Evolutionary conservation across 2,329 filamentous ascomycete genomes (phyloP), one percentile per base, ranked within the genome.

Genomic region (Stagonosporopsis vannaccii): DNA sequence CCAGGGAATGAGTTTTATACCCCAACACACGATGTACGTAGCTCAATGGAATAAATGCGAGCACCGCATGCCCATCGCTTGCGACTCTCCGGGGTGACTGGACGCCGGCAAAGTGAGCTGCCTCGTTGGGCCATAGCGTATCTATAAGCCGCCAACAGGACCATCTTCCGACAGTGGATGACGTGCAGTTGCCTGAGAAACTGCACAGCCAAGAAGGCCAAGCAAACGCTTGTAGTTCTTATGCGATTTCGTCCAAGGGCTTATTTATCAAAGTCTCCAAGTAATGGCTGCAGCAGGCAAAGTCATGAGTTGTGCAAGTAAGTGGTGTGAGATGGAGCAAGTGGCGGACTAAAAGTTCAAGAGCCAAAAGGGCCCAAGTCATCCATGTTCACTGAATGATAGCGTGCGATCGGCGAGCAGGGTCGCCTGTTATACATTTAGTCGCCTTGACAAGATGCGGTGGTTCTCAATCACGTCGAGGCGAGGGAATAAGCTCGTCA

Each of bases 131-230:
- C 55, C 33, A 51, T 68, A 66, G 59, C 58, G 61, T 49, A 28
- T 36, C 32, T 46, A 26, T 46, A 26, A 28, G 50, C 52, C 60
- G 60, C 61, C 52, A 55, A 58, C 53, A 48, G 33, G 33, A 25
- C 46, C 23, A 46, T 46, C 48, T 51, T 51, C 43, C 33, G 44
- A 17, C 48, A 50, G 54, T 19, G 57, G 44, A 67, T 68, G 63
- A 66, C 62, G 64, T 56, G 52, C 36, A 58, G 55, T 44, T 44
- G 30, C 42, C 54, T 48, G 37, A 41, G 49, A 44, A 49, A 19
- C 54, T 60, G 50, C 56, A 60, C 9, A 9, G 63, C 66, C 66
- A 69, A 70, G 66, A 51, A 32, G 52, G 60, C 66, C 59, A 62
- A 64, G 61, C 26, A 45, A 19, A 20, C n/a, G 17, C 40, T 36